Evolutionary conservation across 2,329 filamentous ascomycete species (phyloP).

Genomic region (Alternaria sp.): DNA sequence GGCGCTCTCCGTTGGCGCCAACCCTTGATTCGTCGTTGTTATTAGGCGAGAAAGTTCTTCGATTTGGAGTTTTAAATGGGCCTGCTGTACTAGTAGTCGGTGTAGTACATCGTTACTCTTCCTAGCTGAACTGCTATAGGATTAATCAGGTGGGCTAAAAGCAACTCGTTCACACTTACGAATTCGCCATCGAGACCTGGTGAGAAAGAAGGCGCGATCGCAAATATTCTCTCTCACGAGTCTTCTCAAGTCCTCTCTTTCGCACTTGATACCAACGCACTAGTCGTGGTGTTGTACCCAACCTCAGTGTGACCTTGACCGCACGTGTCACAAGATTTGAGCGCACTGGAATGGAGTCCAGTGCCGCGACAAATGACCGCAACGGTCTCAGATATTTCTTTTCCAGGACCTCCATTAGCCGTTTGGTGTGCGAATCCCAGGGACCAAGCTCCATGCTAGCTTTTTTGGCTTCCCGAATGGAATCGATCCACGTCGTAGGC

Average conservation of each 20-base stretch:
- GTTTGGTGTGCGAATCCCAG: no score
- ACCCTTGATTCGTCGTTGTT: rapidly evolving
- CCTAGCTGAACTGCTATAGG: background rate
- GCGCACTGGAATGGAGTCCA: no score
- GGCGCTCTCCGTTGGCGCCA: background rate
- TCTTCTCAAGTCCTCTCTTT: background rate
- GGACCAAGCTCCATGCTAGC: no score
- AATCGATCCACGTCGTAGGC: no score
- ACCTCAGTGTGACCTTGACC: no score
- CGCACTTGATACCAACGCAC: background rate
- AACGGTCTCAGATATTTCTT: no score
- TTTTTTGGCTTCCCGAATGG: no score
- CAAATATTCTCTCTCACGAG: rapidly evolving
- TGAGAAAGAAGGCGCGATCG: background rate
- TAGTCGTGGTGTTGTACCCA: background rate
- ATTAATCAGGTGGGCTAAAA: background rate
- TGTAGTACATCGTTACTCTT: background rate
- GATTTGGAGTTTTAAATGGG: background rate
- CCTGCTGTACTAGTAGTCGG: background rate
- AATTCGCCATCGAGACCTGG: background rate
- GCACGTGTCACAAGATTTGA: no score
- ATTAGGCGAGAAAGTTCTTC: background rate
- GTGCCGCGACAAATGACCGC: no score
- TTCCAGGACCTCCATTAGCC: no score
- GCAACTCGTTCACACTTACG: background rate